Percentiles rank a stretch among this genome's conserved stretches.
Conservation (phyloP, 805 yeast genomes). For the Myxozyma nipponensis region DNA sequence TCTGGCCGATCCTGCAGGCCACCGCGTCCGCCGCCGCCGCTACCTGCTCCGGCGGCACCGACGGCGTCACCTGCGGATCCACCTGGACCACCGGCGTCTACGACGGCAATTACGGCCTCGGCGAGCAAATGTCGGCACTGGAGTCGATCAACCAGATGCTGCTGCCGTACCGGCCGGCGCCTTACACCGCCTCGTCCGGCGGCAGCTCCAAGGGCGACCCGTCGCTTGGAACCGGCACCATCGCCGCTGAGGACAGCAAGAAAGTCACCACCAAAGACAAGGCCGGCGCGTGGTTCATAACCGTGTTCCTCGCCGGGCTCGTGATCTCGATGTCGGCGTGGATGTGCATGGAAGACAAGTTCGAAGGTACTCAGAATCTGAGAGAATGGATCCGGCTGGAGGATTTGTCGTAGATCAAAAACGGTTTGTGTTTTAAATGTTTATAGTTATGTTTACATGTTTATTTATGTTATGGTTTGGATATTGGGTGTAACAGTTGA, state of each 20-base stretch:
- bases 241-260: not conserved
- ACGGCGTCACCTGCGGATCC: slow-evolving; percentile 77
- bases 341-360: slow-evolving; percentile 49
- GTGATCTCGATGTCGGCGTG: slow-evolving; percentile 68
- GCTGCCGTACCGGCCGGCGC: slow-evolving; percentile 45
- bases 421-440: too few species aligned
- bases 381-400: slow-evolving; percentile 22
- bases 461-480: too few species aligned
- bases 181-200: slow-evolving; percentile 60
- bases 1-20: slow-evolving; percentile 46
- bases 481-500: not conserved
- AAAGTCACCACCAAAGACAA: slow-evolving; percentile 58
- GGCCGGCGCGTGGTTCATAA: slow-evolving; percentile 87
- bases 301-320: slow-evolving; percentile 64
- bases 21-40: slow-evolving; percentile 70
- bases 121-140: slow-evolving; percentile 78
- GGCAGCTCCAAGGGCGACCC: slow-evolving; percentile 68
- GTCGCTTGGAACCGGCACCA: slow-evolving; percentile 58
- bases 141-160: slow-evolving; percentile 55
- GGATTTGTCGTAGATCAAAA: too few species aligned
- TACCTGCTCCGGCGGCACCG: slow-evolving; percentile 76
- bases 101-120: slow-evolving; percentile 71
- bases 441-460: too few species aligned
- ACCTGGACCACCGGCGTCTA: slow-evolving; percentile 61
- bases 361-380: slow-evolving; percentile 12